Conservation (phyloP, 164 flowering plant species). For the Akebia trifoliata region DNA sequence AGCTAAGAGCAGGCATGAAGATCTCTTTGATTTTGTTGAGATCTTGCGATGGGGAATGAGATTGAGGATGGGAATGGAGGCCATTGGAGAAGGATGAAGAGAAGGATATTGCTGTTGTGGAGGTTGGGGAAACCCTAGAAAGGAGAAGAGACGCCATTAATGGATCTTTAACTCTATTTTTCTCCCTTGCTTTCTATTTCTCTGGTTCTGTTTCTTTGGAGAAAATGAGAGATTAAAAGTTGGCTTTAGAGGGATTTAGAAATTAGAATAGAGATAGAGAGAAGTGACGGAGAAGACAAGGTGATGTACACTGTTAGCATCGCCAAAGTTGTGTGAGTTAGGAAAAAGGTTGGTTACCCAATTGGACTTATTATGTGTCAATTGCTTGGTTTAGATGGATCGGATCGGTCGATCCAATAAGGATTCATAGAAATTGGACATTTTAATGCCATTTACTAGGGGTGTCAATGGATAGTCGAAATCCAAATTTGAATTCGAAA, state of each 20-base stretch:
- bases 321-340: slow-evolving; percentile 1
- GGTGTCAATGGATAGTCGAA: no score
- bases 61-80: slow-evolving; percentile 1
- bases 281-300: slow-evolving; percentile 12
- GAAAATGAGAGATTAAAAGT: background rate
- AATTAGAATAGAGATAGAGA: background rate
- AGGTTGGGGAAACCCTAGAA: background rate
- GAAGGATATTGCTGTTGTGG: background rate
- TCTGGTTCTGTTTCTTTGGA: background rate
- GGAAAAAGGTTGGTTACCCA: slow-evolving; percentile 3
- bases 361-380: no score
- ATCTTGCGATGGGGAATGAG: slow-evolving; percentile 1
- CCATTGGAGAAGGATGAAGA: background rate
- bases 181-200: background rate
- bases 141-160: slow-evolving; percentile 3
- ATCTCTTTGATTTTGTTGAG: slow-evolving; percentile 42
- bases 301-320: background rate
- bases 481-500: no score
- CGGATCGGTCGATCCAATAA: no score
- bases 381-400: no score
- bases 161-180: background rate
- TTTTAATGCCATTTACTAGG: no score
- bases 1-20: no score
- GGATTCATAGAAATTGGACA: no score
- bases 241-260: no score